These are phyloP conservation scores for Plasmodium sp. DNA, from an alignment of 169 alveolate species.

Conservation along the genomic window DNA sequence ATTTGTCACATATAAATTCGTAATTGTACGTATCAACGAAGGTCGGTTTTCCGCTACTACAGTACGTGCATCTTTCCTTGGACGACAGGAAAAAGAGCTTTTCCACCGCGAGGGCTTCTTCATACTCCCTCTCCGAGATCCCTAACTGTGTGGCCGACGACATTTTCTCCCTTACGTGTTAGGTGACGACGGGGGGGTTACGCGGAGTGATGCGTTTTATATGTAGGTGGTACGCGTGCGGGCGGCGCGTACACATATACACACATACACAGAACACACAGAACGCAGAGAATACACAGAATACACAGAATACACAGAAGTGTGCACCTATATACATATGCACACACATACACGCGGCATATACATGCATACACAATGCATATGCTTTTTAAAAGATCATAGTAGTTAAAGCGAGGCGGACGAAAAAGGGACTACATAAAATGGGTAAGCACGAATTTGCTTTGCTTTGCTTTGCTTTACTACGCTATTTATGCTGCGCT, in stretches of 20 bases:
- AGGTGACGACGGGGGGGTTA: background rate
- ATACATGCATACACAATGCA: background rate
- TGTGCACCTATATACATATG: background rate
- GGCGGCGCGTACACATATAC: background rate
- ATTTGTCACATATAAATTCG: slow-evolving; percentile 81
- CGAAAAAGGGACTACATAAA: background rate
- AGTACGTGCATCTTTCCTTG: slow-evolving; percentile 80
- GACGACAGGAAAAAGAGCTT: slow-evolving; percentile 79
- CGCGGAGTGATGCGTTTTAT: background rate
- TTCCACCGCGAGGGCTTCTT: slow-evolving; percentile 85
- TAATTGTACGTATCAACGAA: slow-evolving; percentile 82
- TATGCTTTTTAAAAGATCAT: background rate
- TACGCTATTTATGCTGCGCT: background rate
- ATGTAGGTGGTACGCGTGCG: background rate
- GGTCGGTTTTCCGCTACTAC: slow-evolving; percentile 77
- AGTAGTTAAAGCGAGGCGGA: background rate
- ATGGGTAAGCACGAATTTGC: background rate
- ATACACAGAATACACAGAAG: background rate
- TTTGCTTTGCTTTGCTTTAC: background rate
- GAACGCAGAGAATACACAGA: no score
- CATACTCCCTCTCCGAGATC: slow-evolving; percentile 83
- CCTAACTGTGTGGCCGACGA: slow-evolving; percentile 79
- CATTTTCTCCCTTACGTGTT: slow-evolving; percentile 46
- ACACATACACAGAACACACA: no score
- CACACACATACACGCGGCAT: background rate